These are phyloP conservation scores for Metarhizium album DNA, from an alignment of 2,329 filamentous ascomycete species.

Conservation along the genomic window DNA sequence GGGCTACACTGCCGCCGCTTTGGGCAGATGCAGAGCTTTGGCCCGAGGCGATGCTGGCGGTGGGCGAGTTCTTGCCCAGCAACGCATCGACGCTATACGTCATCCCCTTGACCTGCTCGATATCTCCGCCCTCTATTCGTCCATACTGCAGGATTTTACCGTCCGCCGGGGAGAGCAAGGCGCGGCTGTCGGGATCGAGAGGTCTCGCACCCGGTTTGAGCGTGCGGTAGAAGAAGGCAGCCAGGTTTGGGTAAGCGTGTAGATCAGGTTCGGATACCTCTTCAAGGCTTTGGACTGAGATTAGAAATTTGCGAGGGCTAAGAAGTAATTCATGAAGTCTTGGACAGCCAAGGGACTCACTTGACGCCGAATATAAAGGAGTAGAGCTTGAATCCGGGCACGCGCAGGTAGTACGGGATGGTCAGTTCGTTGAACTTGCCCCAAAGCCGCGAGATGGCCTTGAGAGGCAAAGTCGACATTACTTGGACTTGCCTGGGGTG, in stretches of 20 bases:
- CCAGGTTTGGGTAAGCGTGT: slow-evolving; percentile 81
- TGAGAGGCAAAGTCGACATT: slow-evolving; percentile 86
- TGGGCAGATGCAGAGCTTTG: slow-evolving; percentile 14
- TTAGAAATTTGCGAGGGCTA: neutral
- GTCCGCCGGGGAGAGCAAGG: slow-evolving; percentile 79
- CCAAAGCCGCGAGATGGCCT: slow-evolving; percentile 83
- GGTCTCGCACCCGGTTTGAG: slow-evolving; percentile 83
- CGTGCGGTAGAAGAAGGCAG: slow-evolving; percentile 92
- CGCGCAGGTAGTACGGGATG: slow-evolving; percentile 77
- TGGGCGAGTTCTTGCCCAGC: slow-evolving; percentile 56
- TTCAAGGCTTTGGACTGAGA: slow-evolving; percentile 44
- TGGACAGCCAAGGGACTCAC: slow-evolving; percentile 22
- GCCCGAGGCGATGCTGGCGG: slow-evolving; percentile 35
- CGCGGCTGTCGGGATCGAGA: slow-evolving; percentile 68
- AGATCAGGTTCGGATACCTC: slow-evolving; percentile 86
- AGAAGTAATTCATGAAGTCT: no score
- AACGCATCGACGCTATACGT: slow-evolving; percentile 94
- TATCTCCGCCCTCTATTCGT: slow-evolving; percentile 82
- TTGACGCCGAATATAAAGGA: slow-evolving; percentile 86
- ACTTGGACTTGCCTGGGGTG: slow-evolving; percentile 67
- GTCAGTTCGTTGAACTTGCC: slow-evolving; percentile 83
- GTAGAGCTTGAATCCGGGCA: slow-evolving; percentile 87
- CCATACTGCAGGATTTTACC: slow-evolving; percentile 88
- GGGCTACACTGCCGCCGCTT: slow-evolving; percentile 17
- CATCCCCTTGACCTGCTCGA: slow-evolving; percentile 98